Evolutionary conservation across 2,329 filamentous ascomycete species (phyloP).

Genomic region (Epichloe coenophiala): DNA sequence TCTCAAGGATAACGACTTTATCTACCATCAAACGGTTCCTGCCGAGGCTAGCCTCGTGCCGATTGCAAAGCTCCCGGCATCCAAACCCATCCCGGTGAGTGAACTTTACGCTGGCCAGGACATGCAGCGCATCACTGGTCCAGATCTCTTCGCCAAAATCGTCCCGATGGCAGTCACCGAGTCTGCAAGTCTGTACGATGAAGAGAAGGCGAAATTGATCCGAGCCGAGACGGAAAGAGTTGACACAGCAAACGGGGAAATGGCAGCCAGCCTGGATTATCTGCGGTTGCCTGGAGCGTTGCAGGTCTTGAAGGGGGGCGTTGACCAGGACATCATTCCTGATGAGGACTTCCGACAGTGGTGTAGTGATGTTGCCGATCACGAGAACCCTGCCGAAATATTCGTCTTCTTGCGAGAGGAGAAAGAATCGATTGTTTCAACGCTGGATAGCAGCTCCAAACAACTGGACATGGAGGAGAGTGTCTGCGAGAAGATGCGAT

Average conservation of each 20-base stretch:
- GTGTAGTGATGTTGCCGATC: conserved; percentile 84
- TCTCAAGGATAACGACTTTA: conserved; percentile 91
- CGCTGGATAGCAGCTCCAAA: conserved; percentile 69
- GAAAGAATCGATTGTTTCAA: conserved; percentile 58
- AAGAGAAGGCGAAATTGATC: conserved; percentile 93
- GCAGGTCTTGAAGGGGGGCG: conserved; percentile 83
- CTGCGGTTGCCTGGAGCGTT: conserved; percentile 78
- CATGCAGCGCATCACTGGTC: conserved; percentile 91
- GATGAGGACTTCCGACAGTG: conserved; percentile 87
- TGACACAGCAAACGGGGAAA: conserved; percentile 84
- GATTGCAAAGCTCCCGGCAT: conserved; percentile 83
- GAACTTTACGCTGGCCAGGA: conserved; percentile 96
- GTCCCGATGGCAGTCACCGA: conserved; percentile 93
- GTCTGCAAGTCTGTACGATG: conserved; percentile 91
- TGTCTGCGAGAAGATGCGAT: conserved; percentile 97
- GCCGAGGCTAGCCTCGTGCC: conserved; percentile 68
- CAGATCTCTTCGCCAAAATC: conserved; percentile 93
- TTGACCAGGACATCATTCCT: conserved; percentile 76
- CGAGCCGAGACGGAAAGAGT: conserved; percentile 88
- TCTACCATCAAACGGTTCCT: conserved; percentile 89
- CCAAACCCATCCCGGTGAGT: conserved; percentile 92
- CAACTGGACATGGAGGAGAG: conserved; percentile 94
- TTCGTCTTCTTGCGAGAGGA: conserved; percentile 69
- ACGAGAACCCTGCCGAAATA: conserved; percentile 63
- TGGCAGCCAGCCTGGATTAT: conserved; percentile 91